phyloP scores from a whole-genome alignment of 2,329 filamentous ascomycete species.

The Ceratocystis harringtonii region DNA sequence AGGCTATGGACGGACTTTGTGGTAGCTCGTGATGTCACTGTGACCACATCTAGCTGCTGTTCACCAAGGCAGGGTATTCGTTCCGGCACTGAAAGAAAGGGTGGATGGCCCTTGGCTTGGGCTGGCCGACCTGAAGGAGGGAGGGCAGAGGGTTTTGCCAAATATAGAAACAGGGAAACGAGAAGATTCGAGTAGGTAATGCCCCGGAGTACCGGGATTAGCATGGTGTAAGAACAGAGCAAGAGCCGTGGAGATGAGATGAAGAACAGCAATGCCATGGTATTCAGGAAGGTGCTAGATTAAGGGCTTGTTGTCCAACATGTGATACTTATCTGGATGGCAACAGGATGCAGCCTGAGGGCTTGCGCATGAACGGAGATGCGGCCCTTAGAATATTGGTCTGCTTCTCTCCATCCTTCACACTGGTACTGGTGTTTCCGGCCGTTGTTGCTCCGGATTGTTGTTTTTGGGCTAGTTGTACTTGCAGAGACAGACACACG shows the following conservation, averaged over 20 bases:
- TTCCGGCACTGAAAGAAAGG: no score
- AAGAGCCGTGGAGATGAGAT: neutral
- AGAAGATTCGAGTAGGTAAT: neutral
- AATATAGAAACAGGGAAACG: constrained; percentile 4
- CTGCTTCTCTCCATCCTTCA: no score
- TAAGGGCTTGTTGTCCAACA: no score
- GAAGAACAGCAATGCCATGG: neutral
- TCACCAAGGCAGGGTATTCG: neutral
- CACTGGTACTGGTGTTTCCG: no score
- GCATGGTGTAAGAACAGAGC: neutral
- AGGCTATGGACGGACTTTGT: neutral
- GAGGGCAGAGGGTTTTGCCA: constrained; percentile 4
- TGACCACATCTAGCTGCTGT: neutral
- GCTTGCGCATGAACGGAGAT: no score
- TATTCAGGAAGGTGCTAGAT: neutral
- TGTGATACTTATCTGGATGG: no score
- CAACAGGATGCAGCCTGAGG: no score
- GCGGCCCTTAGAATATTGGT: no score
- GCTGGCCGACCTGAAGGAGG: neutral
- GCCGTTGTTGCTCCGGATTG: no score
- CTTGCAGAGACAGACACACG: neutral
- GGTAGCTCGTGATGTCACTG: neutral
- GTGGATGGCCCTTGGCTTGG: neutral
- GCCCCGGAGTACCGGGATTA: no score
- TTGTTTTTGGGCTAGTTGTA: no score